These are phyloP conservation scores for Ulota crispa DNA, from an alignment of 225 moss, liverwort and hornwort genomes.

Conservation along the genomic window DNA sequence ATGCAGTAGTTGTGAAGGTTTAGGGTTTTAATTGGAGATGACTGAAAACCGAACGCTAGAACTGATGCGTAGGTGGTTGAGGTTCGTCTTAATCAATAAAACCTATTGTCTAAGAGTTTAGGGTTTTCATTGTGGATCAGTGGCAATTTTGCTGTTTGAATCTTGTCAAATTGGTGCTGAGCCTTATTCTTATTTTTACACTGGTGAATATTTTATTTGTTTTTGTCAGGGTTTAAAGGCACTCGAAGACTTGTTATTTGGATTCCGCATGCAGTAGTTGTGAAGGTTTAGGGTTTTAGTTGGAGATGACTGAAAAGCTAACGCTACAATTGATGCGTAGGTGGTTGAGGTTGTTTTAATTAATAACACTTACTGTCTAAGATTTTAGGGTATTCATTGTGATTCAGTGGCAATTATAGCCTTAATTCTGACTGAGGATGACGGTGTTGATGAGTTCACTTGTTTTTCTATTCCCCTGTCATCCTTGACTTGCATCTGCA, in stretches of 20 bases:
- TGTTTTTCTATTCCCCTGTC: neutral
- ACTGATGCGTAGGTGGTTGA: neutral
- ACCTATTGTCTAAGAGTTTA: neutral
- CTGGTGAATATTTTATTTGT: neutral
- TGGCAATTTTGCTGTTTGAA: neutral
- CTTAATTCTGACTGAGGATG: neutral
- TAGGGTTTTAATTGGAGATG: neutral
- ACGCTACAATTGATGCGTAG: neutral
- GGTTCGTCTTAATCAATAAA: neutral
- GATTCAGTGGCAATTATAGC: neutral
- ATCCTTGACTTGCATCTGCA: constrained; percentile 55
- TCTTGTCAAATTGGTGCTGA: neutral
- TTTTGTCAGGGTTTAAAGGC: neutral
- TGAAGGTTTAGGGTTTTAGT: neutral
- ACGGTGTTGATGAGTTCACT: neutral
- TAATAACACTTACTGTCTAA: neutral
- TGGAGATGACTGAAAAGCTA: neutral
- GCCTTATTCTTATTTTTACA: neutral
- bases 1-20: neutral
- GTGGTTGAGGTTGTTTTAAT: neutral
- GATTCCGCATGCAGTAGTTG: neutral
- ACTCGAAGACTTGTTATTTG: neutral
- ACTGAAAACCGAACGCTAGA: neutral
- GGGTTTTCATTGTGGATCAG: neutral
- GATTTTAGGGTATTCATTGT: neutral